phyloP scores from a whole-genome alignment of 441 rosid species.

The Sinapis alba region DNA sequence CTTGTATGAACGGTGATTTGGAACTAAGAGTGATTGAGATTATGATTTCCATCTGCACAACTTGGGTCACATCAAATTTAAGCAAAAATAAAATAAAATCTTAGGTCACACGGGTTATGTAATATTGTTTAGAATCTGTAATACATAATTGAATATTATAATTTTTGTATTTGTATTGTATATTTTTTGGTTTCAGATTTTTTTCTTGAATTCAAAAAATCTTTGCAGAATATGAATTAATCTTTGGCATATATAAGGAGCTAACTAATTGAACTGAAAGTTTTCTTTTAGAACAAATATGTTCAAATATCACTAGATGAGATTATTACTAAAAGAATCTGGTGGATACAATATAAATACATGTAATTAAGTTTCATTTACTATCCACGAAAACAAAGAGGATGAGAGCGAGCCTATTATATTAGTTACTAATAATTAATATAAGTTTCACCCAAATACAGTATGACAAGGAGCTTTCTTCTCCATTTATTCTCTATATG shows the following conservation, averaged over 20 bases:
- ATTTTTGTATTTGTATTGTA: not conserved
- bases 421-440: not conserved
- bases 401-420: not conserved
- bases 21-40: not conserved
- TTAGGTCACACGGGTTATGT: not conserved
- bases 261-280: not conserved
- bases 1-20: not conserved
- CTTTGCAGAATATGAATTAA: not conserved
- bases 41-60: not conserved
- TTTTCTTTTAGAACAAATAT: not conserved
- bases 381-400: slow-evolving; percentile 15
- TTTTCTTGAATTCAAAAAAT: not conserved
- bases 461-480: slow-evolving; percentile 25
- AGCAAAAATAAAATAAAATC: no score
- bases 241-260: not conserved
- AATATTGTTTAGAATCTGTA: not conserved
- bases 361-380: slow-evolving; percentile 32
- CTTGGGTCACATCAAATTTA: no score
- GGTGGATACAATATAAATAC: slow-evolving; percentile 24
- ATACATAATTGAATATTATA: not conserved
- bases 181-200: not conserved
- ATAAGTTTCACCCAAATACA: slow-evolving; percentile 4
- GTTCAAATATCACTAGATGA: not conserved
- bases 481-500: slow-evolving; percentile 21
- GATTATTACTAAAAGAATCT: slow-evolving; percentile 20